Conservation (phyloP, 169 alveolate genomes). For the Plasmodium ovale region DNA sequence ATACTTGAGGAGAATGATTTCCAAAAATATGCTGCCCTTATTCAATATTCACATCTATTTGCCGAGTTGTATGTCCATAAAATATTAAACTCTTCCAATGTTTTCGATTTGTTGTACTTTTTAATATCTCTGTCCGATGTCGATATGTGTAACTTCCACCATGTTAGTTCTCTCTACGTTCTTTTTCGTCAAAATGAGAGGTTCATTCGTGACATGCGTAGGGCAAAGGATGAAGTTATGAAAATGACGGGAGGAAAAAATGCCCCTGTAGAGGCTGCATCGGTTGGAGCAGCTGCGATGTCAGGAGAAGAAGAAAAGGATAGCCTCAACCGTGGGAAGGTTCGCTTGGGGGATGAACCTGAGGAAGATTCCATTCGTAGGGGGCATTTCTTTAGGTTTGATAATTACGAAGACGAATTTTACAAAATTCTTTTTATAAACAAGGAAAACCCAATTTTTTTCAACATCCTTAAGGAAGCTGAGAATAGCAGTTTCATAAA, state of each 20-base stretch:
- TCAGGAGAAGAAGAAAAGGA: not conserved
- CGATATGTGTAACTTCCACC: conserved; percentile 23
- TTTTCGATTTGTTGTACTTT: conserved; percentile 51
- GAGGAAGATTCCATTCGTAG: too few relatives aligned
- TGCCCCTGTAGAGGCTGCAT: not conserved
- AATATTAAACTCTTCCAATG: conserved; percentile 27
- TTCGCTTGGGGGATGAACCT: too few relatives aligned
- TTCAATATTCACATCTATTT: conserved; percentile 49
- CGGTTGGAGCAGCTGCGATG: not conserved
- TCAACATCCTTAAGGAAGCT: conserved; percentile 12
- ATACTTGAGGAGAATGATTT: conserved; percentile 36
- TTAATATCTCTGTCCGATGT: conserved; percentile 34
- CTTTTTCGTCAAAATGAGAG: conserved; percentile 16
- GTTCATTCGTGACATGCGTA: not conserved
- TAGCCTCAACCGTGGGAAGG: too few relatives aligned
- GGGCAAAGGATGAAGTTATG: not conserved
- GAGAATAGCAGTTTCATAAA: conserved; percentile 40
- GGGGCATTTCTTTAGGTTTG: not conserved
- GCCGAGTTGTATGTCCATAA: conserved; percentile 37
- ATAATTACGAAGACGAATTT: not conserved
- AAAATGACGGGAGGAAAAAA: not conserved
- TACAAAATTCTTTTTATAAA: conserved; percentile 36
- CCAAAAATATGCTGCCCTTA: conserved; percentile 6
- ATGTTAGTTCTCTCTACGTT: conserved; percentile 11
- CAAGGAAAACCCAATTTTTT: conserved; percentile 34